Base-by-base conservation (phyloP, 768 basidiomycete genomes). In the Panaeolus papilionaceus region DNA sequence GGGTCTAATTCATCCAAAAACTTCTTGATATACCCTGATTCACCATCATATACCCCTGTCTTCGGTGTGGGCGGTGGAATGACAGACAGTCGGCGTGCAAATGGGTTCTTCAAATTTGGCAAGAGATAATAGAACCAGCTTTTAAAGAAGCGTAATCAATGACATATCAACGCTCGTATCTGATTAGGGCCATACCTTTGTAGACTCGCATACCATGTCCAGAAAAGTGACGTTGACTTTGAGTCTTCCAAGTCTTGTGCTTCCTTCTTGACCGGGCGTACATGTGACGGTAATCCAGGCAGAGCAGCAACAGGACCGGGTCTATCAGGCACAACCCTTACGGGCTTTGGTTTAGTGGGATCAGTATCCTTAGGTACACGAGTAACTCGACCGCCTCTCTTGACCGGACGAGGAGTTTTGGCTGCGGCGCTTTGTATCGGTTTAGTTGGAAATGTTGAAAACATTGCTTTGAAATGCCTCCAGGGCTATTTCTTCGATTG, bases 51-150 rank as follows among this genome's bases (percentile, higher is more conserved):
- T 64, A 71, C 68, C 2, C 70, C 68, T 1, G 75, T 69, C 64
- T 72, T 70, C 9, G 75, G 75, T 33, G 73, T 75, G 23, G 73
- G 72, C 54, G 75, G 73, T 23, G 72, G 72, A 23, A 58, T 68
- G 38, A 71, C 69, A 9, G 69, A 67, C 49, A 68, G 62, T 58
- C 26, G 54, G 28, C 26, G 70, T 65, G 58, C 72, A 67, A 16
- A 65, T 66, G 44, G 68, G 63, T 45, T 69, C 67, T 37, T 33
- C 5, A 33, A 33, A 33, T 33, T 69, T 68, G 67, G 69, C 38
- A 66, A 69, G 61, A 64, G 71, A 61, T 70, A 54, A 64, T 69
- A 69, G 62, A 72, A 70, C 71, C 70, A 73, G 62, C 71, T 74
- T 39, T 16, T 38, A 33, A 37, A 33, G 4, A 58, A 58, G 6